These are phyloP conservation scores for Helicostylum pulchrum DNA, from an alignment of 192 early-diverging fungal species.

Conservation along the genomic window DNA sequence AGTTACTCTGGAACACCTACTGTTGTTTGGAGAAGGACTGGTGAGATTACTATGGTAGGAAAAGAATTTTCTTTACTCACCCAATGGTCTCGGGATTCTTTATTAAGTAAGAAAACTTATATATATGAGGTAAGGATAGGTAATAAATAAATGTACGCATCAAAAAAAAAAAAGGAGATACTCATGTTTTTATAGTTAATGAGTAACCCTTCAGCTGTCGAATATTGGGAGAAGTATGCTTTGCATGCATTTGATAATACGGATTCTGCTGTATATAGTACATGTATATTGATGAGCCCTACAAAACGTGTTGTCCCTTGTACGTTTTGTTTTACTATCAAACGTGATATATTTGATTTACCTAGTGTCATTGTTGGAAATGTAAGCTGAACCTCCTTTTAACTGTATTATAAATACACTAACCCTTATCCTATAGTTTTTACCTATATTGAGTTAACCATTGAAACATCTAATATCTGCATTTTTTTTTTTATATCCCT, in stretches of 20 bases:
- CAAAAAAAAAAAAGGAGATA: background rate
- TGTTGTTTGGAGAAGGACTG: slow-evolving; percentile 92
- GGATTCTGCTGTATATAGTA: slow-evolving; percentile 85
- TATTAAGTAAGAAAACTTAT: slow-evolving; percentile 75
- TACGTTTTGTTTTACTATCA: slow-evolving; percentile 95
- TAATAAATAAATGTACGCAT: background rate
- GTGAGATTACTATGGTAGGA: slow-evolving; percentile 92
- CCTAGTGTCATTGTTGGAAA: slow-evolving; percentile 83
- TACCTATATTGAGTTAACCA: slow-evolving; percentile 26
- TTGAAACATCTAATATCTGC: too few relatives aligned
- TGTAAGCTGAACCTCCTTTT: slow-evolving; percentile 23
- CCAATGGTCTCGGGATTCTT: slow-evolving; percentile 81
- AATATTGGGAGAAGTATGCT: slow-evolving; percentile 95
- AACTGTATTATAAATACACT: background rate
- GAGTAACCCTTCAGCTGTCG: slow-evolving; percentile 86
- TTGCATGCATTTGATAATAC: slow-evolving; percentile 91
- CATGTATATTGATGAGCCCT: slow-evolving; percentile 77
- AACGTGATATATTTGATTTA: slow-evolving; percentile 94
- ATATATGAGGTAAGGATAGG: slow-evolving; percentile 64
- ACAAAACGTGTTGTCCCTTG: slow-evolving; percentile 71
- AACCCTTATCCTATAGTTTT: slow-evolving; percentile 19
- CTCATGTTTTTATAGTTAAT: slow-evolving; percentile 62
- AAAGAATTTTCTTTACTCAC: slow-evolving; percentile 95
- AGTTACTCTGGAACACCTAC: slow-evolving; percentile 93
- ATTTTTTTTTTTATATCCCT: too few relatives aligned